Conservation (phyloP, 148 eudicot species). For the Selenicereus undatus region DNA sequence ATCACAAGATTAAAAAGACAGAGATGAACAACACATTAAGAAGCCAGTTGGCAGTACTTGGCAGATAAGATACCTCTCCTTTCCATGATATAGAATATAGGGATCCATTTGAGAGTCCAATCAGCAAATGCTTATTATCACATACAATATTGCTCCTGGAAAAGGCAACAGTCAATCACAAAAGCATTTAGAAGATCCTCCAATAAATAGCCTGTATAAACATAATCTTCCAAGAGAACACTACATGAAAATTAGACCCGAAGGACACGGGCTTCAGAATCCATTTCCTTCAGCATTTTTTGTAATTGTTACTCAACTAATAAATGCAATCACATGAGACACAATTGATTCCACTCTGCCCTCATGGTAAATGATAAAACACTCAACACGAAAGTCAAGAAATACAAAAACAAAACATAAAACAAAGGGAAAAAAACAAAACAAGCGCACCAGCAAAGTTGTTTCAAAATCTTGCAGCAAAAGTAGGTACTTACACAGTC, state of each 20-base stretch:
- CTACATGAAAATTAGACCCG: not conserved
- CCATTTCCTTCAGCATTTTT: not conserved
- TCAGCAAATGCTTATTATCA: slow-evolving; percentile 73
- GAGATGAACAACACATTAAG: not conserved
- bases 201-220: slow-evolving; percentile 3
- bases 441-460: not conserved
- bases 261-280: not conserved
- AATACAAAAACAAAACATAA: not conserved
- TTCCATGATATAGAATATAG: slow-evolving; percentile 94
- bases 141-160: slow-evolving; percentile 83
- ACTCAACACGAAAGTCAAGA: not conserved
- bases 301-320: not conserved
- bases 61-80: slow-evolving; percentile 73
- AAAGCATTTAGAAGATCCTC: not conserved
- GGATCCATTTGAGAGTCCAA: slow-evolving; percentile 83
- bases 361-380: not conserved
- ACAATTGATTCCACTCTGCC: not conserved
- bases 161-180: slow-evolving; percentile 15
- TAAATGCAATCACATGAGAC: not conserved
- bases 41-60: not conserved
- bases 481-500: slow-evolving; percentile 56
- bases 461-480: not conserved
- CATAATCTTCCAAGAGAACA: not conserved
- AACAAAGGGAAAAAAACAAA: not conserved
- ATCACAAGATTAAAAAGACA: not conserved